Evolutionary conservation across 164 flowering plant species (phyloP).

Genomic region (Umbilicus rupestris): DNA sequence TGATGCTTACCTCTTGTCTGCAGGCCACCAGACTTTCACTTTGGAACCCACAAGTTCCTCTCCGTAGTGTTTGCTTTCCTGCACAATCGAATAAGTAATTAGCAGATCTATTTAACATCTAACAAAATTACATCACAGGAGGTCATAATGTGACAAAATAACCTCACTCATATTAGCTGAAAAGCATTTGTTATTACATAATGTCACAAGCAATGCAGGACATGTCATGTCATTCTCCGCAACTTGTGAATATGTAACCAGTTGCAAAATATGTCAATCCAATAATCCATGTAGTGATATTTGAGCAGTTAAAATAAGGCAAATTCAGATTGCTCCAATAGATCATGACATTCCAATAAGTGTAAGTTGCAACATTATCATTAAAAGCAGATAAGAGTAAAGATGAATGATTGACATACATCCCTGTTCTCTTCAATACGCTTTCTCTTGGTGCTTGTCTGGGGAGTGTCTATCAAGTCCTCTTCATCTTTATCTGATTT

Average conservation of each 20-base stretch:
- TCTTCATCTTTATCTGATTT: slow-evolving; percentile 30
- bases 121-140: too few species aligned
- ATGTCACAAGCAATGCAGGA: too few species aligned
- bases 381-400: not conserved
- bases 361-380: not conserved
- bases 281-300: not conserved
- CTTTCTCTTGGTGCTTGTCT: slow-evolving; percentile 39
- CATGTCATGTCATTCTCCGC: too few species aligned
- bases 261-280: not conserved
- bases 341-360: not conserved
- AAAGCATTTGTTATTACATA: too few species aligned
- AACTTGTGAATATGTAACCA: not conserved
- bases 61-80: slow-evolving; percentile 25
- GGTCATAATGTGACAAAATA: too few species aligned
- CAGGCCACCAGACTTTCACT: slow-evolving; percentile 82
- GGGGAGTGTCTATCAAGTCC: slow-evolving; percentile 32
- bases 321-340: not conserved
- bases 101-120: not conserved
- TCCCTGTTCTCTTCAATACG: slow-evolving; percentile 35
- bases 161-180: too few species aligned
- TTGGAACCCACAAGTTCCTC: slow-evolving; percentile 49
- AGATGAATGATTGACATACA: slow-evolving; percentile 3
- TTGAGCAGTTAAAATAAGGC: not conserved
- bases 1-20: slow-evolving; percentile 45
- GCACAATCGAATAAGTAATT: slow-evolving; percentile 19